These are phyloP conservation scores for Stephanocyclus meneghinianus DNA, from an alignment of 352 stramenopile genomes.

Conservation along the genomic window DNA sequence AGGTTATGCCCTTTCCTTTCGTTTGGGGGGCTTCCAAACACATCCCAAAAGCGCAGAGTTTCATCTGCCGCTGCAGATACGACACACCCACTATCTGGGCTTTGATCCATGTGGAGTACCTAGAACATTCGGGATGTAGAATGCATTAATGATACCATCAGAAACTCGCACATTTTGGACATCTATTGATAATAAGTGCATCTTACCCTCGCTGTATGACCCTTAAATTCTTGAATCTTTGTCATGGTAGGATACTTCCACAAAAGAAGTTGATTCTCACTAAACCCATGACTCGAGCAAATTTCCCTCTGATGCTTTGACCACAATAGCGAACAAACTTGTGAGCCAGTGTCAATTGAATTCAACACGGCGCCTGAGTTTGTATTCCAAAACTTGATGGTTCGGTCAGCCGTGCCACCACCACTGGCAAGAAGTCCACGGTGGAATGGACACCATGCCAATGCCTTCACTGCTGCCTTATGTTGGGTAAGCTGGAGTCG, in stretches of 20 bases:
- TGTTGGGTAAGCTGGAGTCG: slow-evolving; percentile 92
- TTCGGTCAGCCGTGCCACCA: slow-evolving; percentile 95
- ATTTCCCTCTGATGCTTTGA: slow-evolving; percentile 91
- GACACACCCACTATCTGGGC: slow-evolving; percentile 93
- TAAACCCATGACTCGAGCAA: slow-evolving; percentile 96
- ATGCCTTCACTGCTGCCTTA: slow-evolving; percentile 93
- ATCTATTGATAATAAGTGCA: neutral
- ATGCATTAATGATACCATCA: neutral
- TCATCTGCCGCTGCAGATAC: slow-evolving; percentile 97
- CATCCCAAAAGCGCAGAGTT: slow-evolving; percentile 98
- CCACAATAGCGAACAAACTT: slow-evolving; percentile 96
- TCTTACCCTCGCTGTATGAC: slow-evolving; percentile 89
- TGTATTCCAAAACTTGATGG: slow-evolving; percentile 99
- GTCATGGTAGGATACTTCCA: slow-evolving; percentile 99
- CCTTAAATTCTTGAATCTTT: slow-evolving; percentile 95
- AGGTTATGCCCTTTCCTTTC: slow-evolving; percentile 50
- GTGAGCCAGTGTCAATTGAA: slow-evolving; percentile 95
- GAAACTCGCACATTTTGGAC: neutral
- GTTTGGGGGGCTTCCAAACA: slow-evolving; percentile 86
- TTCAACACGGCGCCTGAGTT: slow-evolving; percentile 89
- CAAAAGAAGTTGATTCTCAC: slow-evolving; percentile 95
- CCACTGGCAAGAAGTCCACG: slow-evolving; percentile 94
- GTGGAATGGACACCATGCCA: slow-evolving; percentile 98
- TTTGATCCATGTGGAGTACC: slow-evolving; percentile 94
- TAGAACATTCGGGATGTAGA: neutral